These are phyloP conservation scores for Mortierella sp. DNA, from an alignment of 371 early-diverging fungal species.

Conservation along the genomic window DNA sequence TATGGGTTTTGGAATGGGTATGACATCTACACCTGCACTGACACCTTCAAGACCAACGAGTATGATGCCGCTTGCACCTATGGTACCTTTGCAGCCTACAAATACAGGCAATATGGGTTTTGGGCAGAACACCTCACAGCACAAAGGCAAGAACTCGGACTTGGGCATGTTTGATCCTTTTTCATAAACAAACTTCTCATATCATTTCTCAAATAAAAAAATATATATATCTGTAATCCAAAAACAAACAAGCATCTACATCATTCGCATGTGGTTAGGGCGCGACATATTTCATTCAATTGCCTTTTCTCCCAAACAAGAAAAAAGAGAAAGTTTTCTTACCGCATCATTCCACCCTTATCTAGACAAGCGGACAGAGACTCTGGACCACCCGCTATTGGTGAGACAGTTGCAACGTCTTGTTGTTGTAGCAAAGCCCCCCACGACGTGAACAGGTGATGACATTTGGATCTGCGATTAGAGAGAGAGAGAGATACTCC, in stretches of 20 bases:
- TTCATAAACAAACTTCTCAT: slow-evolving; percentile 18
- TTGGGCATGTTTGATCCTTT: slow-evolving; percentile 57
- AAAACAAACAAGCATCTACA: not conserved
- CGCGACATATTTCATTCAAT: not conserved
- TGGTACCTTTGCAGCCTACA: slow-evolving; percentile 47
- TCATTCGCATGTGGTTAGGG: not conserved
- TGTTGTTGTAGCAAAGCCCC: not conserved
- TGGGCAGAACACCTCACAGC: slow-evolving; percentile 15
- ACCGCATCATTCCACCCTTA: not conserved
- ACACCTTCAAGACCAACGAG: slow-evolving; percentile 32
- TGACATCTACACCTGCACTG: slow-evolving; percentile 24
- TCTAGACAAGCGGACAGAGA: slow-evolving; percentile 1
- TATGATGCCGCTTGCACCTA: slow-evolving; percentile 35
- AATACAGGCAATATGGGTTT: slow-evolving; percentile 9
- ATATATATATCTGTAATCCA: not conserved
- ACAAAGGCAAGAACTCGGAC: slow-evolving; percentile 54
- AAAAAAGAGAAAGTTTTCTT: not conserved
- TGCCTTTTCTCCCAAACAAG: not conserved
- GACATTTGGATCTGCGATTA: slow-evolving; percentile 3
- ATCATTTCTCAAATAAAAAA: not conserved
- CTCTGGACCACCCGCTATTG: slow-evolving; percentile 10
- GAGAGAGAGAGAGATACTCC: slow-evolving; percentile 7
- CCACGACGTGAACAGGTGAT: slow-evolving; percentile 9
- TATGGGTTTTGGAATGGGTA: slow-evolving; percentile 33
- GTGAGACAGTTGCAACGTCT: not conserved